Evolutionary conservation across 495 filamentous ascomycete genomes (phyloP), one percentile per base, ranked within the genome.

Genomic region (Elaphomyces granulatus): DNA sequence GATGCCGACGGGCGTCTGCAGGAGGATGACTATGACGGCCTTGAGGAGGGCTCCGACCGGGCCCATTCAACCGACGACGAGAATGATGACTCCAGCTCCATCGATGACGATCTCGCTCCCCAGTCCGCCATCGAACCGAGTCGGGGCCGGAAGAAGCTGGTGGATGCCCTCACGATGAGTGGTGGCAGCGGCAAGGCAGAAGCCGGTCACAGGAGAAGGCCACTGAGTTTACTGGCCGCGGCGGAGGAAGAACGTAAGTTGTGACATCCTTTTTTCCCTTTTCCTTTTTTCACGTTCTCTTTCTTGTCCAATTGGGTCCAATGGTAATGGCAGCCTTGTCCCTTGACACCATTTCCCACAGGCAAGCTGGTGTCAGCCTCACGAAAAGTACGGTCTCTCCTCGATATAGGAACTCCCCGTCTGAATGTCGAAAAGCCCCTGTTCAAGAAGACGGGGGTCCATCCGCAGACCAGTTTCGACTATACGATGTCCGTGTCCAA

Each of bases 381-480:
- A 12, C 23, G 23, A 12, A 28, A 28, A 12, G 23, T 28, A 6
- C 6, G 23, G 23, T 28, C 23, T 6, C 23, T 28, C 12, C 12
- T 28, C 23, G 23, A 28, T 28, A 6, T 28, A 28, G 23, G 23
- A 28, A 6, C 23, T 12, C 23, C 23, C 6, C 6, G 23, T 6
- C 23, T 12, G 12, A 28, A 12, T 12, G 23, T 28, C 12, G 23
- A 12, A 28, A 28, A 28, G 12, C 23, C 23, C 12, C 23, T 28
- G 6, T 28, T 28, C 19, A 76, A 70, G 44, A 83, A 74, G 42
- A 60, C 74, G 14, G 72, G 74, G 2, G 76, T 95, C 8, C 88
- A 88, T 57, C 90, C 86, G 1, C 70, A 70, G 17, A 88, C 81
- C 8, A 86, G 74, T 47, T 93, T 80, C 51, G 88, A 94, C 45